Conservation (phyloP, 2,329 filamentous ascomycete species). For the Colletotrichum siamense region DNA sequence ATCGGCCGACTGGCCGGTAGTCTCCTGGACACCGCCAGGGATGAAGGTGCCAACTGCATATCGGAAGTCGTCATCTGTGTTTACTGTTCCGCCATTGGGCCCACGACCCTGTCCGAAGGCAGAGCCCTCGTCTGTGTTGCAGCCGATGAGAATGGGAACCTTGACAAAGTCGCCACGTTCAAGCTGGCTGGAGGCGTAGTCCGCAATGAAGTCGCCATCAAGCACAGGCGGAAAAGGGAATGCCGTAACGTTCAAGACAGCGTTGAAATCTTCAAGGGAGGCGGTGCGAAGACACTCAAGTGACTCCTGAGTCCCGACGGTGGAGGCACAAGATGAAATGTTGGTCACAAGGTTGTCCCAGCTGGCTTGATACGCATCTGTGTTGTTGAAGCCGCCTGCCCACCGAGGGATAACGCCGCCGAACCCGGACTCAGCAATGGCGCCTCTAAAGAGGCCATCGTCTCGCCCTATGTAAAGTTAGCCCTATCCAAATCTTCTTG, state of each 20-base stretch:
- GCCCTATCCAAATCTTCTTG: not conserved
- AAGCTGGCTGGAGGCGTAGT: conserved; percentile 34
- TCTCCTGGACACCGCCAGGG: conserved; percentile 4
- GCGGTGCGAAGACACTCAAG: conserved; percentile 31
- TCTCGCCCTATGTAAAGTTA: conserved; percentile 37
- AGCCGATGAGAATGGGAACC: conserved; percentile 39
- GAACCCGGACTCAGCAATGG: conserved; percentile 54
- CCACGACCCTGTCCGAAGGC: conserved; percentile 27
- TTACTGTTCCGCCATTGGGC: conserved; percentile 21
- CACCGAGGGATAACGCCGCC: conserved; percentile 34
- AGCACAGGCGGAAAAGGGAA: conserved; percentile 30
- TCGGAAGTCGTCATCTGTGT: conserved; percentile 33
- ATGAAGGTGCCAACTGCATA: conserved; percentile 19
- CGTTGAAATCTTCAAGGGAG: conserved; percentile 32
- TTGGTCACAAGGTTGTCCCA: conserved; percentile 33
- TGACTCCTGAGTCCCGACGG: conserved; percentile 27
- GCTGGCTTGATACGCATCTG: conserved; percentile 27
- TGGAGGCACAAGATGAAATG: conserved; percentile 28
- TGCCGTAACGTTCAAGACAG: conserved; percentile 18
- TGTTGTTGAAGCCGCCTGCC: conserved; percentile 33
- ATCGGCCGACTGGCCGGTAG: conserved; percentile 26
- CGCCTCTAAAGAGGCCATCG: conserved; percentile 56
- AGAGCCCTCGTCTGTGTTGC: conserved; percentile 37
- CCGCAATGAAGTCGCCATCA: conserved; percentile 40
- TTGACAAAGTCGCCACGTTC: conserved; percentile 35